A percentile compares a stretch with the other conserved stretches of the same genome.
Evolutionary conservation across 208 protist genomes (phyloP).

Genomic region (Acanthamoeba triangularis): DNA sequence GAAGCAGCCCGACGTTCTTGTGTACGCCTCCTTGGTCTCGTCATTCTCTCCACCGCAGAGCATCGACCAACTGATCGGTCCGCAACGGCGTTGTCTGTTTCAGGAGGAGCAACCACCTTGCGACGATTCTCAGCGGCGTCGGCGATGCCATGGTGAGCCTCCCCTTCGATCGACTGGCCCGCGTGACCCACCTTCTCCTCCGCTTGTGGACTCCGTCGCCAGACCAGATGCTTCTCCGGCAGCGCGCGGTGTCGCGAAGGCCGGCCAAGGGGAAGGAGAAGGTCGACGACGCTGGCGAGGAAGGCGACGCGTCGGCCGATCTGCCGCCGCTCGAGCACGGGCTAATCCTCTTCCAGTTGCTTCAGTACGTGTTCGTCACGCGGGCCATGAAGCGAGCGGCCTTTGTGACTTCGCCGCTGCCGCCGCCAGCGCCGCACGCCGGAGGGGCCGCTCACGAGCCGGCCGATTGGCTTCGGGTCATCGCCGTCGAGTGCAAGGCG

Average conservation of each 20-base stretch:
- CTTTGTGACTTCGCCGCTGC: background rate
- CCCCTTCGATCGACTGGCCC: background rate
- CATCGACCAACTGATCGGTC: background rate
- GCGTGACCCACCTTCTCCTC: background rate
- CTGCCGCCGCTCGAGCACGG: background rate
- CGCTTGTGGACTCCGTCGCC: background rate
- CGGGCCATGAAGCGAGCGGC: background rate
- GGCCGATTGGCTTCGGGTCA: background rate
- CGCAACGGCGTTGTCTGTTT: background rate
- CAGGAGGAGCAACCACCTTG: slow-evolving; percentile 9
- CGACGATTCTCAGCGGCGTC: slow-evolving; percentile 1
- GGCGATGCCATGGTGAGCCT: slow-evolving; percentile 22
- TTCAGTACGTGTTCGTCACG: slow-evolving; percentile 10
- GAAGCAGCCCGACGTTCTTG: background rate
- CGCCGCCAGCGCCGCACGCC: no score
- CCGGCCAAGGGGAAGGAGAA: background rate
- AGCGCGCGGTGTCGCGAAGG: background rate
- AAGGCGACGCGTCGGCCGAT: background rate
- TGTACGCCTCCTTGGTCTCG: background rate
- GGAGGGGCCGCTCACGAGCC: background rate
- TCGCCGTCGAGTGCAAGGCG: background rate
- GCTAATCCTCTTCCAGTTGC: background rate
- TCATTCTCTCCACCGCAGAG: background rate
- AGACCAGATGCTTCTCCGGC: background rate
- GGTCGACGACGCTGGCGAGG: background rate